phyloP scores from a whole-genome alignment of 78 protist genomes.

The Polysphondylium violaceum region DNA sequence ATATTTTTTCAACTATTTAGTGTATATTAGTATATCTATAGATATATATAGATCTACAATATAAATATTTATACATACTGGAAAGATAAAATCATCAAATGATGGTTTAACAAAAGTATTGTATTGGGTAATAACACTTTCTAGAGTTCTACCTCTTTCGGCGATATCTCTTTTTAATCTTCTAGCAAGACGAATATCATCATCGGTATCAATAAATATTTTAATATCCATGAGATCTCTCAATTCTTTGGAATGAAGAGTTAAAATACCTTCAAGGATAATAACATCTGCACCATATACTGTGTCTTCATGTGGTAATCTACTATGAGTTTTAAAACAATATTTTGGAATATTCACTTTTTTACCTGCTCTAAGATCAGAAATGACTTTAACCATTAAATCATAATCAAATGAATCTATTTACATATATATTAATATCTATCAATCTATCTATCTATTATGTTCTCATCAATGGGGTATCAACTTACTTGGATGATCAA shows the following conservation, averaged over 20 bases:
- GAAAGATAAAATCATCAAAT: constrained; percentile 87
- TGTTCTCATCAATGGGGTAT: background rate
- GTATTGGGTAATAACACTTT: constrained; percentile 84
- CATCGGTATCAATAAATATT: constrained; percentile 91
- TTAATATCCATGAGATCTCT: constrained; percentile 85
- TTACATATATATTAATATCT: background rate
- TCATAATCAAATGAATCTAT: constrained; percentile 82
- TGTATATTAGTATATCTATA: background rate
- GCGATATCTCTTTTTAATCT: constrained; percentile 87
- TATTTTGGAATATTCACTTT: constrained; percentile 83
- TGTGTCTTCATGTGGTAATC: constrained; percentile 44
- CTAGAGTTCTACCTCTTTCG: constrained; percentile 85
- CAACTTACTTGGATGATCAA: constrained; percentile 84
- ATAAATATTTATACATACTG: constrained; percentile 42
- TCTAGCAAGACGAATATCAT: constrained; percentile 87
- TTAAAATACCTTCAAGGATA: constrained; percentile 89
- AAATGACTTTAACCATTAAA: constrained; percentile 52
- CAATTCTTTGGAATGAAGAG: constrained; percentile 61
- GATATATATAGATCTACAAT: background rate
- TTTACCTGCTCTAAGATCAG: constrained; percentile 78
- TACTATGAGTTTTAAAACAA: constrained; percentile 81
- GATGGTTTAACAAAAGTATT: constrained; percentile 89
- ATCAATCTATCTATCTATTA: background rate
- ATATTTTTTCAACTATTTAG: constrained; percentile 82
- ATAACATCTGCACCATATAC: constrained; percentile 85